Conservation (phyloP, 345 rosid genomes). For the Diplotaxis tenuifolia region DNA sequence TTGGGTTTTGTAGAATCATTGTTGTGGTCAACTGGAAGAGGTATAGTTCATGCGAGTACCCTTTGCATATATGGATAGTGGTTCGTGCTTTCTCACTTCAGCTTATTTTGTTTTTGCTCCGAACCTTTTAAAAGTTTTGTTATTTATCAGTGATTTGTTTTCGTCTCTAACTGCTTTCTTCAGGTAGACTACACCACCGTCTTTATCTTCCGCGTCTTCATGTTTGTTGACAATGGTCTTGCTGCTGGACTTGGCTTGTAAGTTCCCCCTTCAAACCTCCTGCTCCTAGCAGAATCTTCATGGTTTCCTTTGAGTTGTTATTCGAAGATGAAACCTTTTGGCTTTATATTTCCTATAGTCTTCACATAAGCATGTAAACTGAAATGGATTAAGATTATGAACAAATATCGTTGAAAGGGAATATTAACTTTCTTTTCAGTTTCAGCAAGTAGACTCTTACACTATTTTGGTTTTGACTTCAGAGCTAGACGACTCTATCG, state of each 20-base stretch:
- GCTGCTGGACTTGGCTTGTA: conserved; percentile 99
- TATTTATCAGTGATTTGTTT: neutral
- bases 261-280: conserved; percentile 34
- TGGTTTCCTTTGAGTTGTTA: conserved; percentile 3
- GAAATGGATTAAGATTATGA: neutral
- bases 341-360: too few species aligned
- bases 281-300: neutral
- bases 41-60: conserved; percentile 68
- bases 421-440: neutral
- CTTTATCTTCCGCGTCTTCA: conserved; percentile 83
- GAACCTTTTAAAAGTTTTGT: neutral
- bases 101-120: neutral
- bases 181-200: conserved; percentile 95
- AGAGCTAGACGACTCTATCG: too few species aligned
- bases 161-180: conserved; percentile 15
- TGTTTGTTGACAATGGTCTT: conserved; percentile 94
- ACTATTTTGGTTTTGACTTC: too few species aligned
- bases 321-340: neutral
- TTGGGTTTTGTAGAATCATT: conserved; percentile 56
- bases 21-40: conserved; percentile 86
- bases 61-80: conserved; percentile 97
- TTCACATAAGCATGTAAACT: neutral
- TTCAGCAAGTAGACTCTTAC: neutral
- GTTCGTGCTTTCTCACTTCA: conserved; percentile 46
- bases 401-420: too few species aligned